Evolutionary conservation across 305 asterid genomes (phyloP).

Genomic region (Withania somnifera): DNA sequence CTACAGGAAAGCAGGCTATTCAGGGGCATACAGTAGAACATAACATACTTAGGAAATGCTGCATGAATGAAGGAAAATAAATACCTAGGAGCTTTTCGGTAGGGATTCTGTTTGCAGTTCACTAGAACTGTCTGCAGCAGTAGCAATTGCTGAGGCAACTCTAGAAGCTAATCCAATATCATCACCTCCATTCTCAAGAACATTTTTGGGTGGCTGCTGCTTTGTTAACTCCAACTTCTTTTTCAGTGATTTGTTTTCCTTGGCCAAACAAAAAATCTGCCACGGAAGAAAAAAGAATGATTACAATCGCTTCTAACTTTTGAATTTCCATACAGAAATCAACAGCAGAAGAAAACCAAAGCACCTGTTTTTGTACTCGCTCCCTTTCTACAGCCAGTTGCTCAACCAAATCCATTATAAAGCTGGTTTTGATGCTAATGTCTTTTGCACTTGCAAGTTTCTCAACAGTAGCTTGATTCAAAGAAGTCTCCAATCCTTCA

Average conservation of each 20-base stretch:
- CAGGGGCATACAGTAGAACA: not conserved
- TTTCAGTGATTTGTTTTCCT: slow-evolving; percentile 54
- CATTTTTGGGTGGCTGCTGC: slow-evolving; percentile 13
- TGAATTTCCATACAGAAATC: not conserved
- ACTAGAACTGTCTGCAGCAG: slow-evolving; percentile 13
- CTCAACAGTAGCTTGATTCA: slow-evolving; percentile 38
- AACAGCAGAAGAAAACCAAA: not conserved
- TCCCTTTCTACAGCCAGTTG: slow-evolving; percentile 66
- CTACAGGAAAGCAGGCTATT: not conserved
- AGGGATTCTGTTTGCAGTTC: slow-evolving; percentile 19
- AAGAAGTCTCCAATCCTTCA: slow-evolving; percentile 35
- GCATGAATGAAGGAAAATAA: not conserved
- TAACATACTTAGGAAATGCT: not conserved
- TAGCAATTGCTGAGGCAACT: slow-evolving; percentile 7
- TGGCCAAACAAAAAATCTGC: slow-evolving; percentile 42
- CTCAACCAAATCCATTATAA: slow-evolving; percentile 59
- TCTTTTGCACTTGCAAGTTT: slow-evolving; percentile 47
- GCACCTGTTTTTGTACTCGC: slow-evolving; percentile 60
- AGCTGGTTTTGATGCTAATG: slow-evolving; percentile 34
- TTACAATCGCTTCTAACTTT: not conserved
- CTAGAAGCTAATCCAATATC: slow-evolving; percentile 10
- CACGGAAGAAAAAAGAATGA: not conserved
- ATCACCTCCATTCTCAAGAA: slow-evolving; percentile 5
- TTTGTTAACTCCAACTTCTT: slow-evolving; percentile 19
- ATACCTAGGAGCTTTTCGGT: slow-evolving; percentile 20